phyloP scores from a whole-genome alignment of 2,329 filamentous ascomycete species.

The Penicillium carneum region DNA sequence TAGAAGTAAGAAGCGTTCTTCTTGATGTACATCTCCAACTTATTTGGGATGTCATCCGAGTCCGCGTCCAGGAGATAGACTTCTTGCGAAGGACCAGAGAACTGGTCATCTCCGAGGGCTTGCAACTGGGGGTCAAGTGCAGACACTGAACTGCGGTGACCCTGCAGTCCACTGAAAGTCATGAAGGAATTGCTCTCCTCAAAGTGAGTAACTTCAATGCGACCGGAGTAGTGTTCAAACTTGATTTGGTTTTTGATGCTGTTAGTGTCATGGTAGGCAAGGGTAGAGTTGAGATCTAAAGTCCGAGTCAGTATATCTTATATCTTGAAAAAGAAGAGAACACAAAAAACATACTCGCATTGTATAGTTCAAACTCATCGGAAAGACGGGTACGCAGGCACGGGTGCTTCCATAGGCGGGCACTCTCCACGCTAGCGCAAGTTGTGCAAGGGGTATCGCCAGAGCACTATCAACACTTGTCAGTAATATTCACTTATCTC shows the following conservation, averaged over 20 bases:
- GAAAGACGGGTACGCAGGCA: constrained; percentile 66
- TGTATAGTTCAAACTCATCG: constrained; percentile 66
- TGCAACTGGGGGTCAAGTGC: constrained; percentile 53
- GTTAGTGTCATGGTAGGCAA: constrained; percentile 61
- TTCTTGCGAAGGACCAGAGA: constrained; percentile 48
- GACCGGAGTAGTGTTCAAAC: constrained; percentile 58
- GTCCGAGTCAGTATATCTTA: constrained; percentile 29
- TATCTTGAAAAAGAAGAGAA: neutral
- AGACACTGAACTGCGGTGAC: constrained; percentile 48
- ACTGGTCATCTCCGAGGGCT: constrained; percentile 51
- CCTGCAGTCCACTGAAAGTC: constrained; percentile 55
- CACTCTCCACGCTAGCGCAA: constrained; percentile 66
- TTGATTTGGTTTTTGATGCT: constrained; percentile 58
- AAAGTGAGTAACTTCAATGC: constrained; percentile 65
- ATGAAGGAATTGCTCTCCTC: constrained; percentile 58
- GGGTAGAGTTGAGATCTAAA: constrained; percentile 58
- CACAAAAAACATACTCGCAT: constrained; percentile 51
- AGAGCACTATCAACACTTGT: constrained; percentile 56
- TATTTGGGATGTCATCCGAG: constrained; percentile 58
- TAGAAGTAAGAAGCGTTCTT: constrained; percentile 56
- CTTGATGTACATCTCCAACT: constrained; percentile 63
- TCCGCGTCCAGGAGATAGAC: constrained; percentile 60
- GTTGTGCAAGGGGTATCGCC: constrained; percentile 66
- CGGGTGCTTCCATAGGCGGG: constrained; percentile 66
- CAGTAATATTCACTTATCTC: constrained; percentile 1